Evolutionary conservation across 2,329 filamentous ascomycete genomes (phyloP).

Genomic region (Monosporascus ibericus): DNA sequence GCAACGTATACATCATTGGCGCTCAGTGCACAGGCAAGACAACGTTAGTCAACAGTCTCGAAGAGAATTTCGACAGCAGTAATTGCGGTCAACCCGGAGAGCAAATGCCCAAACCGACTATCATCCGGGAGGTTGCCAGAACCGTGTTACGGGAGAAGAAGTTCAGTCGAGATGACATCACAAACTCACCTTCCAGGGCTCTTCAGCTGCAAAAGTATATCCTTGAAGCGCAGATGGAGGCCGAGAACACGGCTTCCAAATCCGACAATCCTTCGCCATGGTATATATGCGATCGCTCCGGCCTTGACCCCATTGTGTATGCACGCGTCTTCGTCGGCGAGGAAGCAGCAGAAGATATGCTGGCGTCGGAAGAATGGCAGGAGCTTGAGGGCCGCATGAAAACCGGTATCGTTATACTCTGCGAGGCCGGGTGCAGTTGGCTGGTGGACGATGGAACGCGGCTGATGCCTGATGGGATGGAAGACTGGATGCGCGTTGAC

Average conservation of each 20-base stretch:
- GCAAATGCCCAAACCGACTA: constrained; percentile 7
- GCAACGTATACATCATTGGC: constrained; percentile 35
- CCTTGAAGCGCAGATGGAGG: constrained; percentile 27
- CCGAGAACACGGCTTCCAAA: constrained; percentile 17
- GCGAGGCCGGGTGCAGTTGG: constrained; percentile 29
- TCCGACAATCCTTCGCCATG: constrained; percentile 12
- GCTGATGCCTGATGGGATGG: constrained; percentile 23
- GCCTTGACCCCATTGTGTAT: constrained; percentile 36
- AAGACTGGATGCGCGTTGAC: constrained; percentile 7
- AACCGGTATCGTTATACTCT: constrained; percentile 29
- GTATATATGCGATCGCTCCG: constrained; percentile 38
- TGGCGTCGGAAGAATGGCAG: constrained; percentile 20
- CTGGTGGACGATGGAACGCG: constrained; percentile 31
- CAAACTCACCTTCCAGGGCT: constrained; percentile 18
- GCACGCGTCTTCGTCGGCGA: constrained; percentile 24
- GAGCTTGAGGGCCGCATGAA: constrained; percentile 28
- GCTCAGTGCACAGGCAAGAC: constrained; percentile 41
- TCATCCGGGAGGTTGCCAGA: constrained; percentile 33
- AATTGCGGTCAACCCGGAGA: neutral
- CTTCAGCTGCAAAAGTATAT: constrained; percentile 32
- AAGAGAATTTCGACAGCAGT: constrained; percentile 10
- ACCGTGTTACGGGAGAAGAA: constrained; percentile 25
- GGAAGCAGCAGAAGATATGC: constrained; percentile 17
- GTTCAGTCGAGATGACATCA: constrained; percentile 30
- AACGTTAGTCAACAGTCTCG: constrained; percentile 32